Base-by-base conservation (phyloP, 75 land plant genomes). In the Cryptomeria japonica region DNA sequence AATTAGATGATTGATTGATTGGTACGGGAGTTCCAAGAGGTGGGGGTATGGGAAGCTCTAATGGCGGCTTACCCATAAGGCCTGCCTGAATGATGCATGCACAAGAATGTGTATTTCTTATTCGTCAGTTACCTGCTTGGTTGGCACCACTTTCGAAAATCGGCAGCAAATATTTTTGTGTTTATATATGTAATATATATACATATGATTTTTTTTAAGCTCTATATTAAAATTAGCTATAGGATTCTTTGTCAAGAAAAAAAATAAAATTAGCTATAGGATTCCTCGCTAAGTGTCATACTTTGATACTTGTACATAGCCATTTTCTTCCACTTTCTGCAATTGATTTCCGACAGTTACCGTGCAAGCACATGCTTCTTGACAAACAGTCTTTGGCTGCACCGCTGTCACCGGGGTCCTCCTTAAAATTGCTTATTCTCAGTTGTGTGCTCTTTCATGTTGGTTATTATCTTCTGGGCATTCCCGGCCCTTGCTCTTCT, bases 331-430 rank as follows among this genome's bases (percentile, higher is more conserved):
- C n/a, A 28, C 47, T 46, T 82, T 28, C 82, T 46, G 84, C 84
- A 46, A 53, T 28, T 82, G 46, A 11, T 9, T n/a, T n/a, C 49
- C 84, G 32, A 82, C 32, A 82, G 49, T n/a, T 82, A 46, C 84
- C 84, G 84, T 82, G 84, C 84, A 82, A 82, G 84, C 53, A 82
- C 84, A 82, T 82, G 84, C 49, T 10, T 5, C 51, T 82, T 46
- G 51, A 82, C 53, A 22, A 25, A 44, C 49, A 28, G 0, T 82
- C 49, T 82, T 42, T 44, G 49, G 42, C 47, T 46, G 49, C 53
- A 44, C 84, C n/a, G 49, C 32, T 82, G 13, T 32, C 77, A 32
- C 34, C 9, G 34, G 34, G 37, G 77, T 75, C 13, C 77, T 32
- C 46, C 0, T 22, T 82, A 44, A 44, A 44, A 44, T 46, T 46